Evolutionary conservation across 352 stramenopile species (phyloP).

Genomic region (Phytophthora ohioensis): DNA sequence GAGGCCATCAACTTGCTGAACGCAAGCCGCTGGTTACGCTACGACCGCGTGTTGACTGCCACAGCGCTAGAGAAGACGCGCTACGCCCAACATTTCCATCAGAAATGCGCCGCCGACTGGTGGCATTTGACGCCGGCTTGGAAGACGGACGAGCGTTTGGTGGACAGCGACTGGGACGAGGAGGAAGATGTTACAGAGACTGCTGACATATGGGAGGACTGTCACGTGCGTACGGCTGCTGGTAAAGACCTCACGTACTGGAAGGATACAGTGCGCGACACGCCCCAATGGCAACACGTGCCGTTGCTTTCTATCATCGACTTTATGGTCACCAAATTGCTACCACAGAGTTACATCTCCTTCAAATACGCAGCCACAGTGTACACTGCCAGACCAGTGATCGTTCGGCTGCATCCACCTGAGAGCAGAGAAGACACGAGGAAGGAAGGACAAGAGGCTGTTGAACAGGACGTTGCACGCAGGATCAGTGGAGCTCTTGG

Average conservation of each 20-base stretch:
- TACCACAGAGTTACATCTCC: conserved; percentile 68
- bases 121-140: conserved; percentile 59
- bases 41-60: conserved; percentile 51
- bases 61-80: conserved; percentile 56
- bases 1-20: conserved; percentile 62
- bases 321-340: conserved; percentile 58
- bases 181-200: conserved; percentile 31
- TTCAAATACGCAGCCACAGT: conserved; percentile 69
- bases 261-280: conserved; percentile 48
- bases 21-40: conserved; percentile 43
- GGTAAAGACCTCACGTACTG: conserved; percentile 48
- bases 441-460: conserved; percentile 15
- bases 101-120: conserved; percentile 64
- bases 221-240: conserved; percentile 43
- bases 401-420: conserved; percentile 48
- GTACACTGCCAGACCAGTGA: conserved; percentile 60
- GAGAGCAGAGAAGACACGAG: conserved; percentile 16
- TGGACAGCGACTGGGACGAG: conserved; percentile 60
- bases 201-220: conserved; percentile 49
- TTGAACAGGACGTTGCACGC: conserved; percentile 34
- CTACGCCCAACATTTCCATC: conserved; percentile 62
- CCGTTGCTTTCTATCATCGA: conserved; percentile 58
- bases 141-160: conserved; percentile 42
- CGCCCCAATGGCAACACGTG: conserved; percentile 60
- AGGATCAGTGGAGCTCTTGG: conserved; percentile 37